phyloP scores from a whole-genome alignment of 768 basidiomycete genomes.

The Pisolithus orientalis region DNA sequence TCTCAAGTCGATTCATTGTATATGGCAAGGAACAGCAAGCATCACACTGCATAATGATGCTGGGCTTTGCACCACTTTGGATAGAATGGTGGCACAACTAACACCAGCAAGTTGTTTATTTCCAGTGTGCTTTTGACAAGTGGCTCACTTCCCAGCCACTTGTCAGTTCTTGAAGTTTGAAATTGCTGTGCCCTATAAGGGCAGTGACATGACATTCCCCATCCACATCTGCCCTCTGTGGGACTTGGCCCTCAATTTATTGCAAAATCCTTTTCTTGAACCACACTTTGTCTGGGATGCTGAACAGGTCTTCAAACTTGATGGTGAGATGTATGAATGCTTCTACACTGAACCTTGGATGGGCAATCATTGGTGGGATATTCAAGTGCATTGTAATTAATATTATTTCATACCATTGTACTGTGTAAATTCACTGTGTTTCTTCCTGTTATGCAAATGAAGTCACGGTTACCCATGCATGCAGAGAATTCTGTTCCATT shows the following conservation, averaged over 20 bases:
- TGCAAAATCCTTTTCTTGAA: constrained; percentile 1
- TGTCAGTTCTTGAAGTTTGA: background rate
- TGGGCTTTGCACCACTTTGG: too few relatives aligned
- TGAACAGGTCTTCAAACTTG: constrained; percentile 19
- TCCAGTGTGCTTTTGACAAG: too few relatives aligned
- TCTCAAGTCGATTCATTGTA: too few relatives aligned
- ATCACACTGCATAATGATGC: too few relatives aligned
- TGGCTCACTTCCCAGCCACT: too few relatives aligned
- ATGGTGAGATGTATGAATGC: constrained; percentile 20
- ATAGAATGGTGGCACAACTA: too few relatives aligned
- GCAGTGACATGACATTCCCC: background rate
- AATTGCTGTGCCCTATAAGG: background rate
- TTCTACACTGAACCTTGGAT: constrained; percentile 34
- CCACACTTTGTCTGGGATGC: constrained; percentile 29
- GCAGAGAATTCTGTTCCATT: constrained; percentile 18
- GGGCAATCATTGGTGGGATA: constrained; percentile 29
- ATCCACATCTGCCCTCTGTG: background rate
- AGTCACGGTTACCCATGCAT: background rate
- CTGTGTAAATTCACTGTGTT: too few relatives aligned
- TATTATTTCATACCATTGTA: background rate
- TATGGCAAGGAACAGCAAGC: too few relatives aligned
- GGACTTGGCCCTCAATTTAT: constrained; percentile 6
- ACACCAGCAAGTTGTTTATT: too few relatives aligned
- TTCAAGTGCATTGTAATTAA: constrained; percentile 24
- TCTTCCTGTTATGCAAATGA: background rate